Evolutionary conservation across 441 rosid species (phyloP), one percentile per base, ranked within the genome.

Genomic region (Adansonia rubrostipa): DNA sequence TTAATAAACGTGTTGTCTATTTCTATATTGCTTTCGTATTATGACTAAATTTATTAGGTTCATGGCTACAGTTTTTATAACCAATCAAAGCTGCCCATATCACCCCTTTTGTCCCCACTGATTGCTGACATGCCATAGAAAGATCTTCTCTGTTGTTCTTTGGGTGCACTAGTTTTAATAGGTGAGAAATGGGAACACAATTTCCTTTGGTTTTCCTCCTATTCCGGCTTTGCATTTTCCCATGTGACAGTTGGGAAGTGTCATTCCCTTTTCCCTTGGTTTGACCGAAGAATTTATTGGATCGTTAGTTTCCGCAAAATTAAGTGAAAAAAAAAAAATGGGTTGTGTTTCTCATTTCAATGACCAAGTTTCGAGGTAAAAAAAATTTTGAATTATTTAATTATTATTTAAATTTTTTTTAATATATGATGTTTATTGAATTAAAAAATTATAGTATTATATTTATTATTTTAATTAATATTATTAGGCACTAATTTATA

Each of bases 141-240:
- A 24, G 28, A 24, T 24, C 28, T 24, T 24, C 1, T 24, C 28
- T 24, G 0, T 24, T 60, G 64, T n/a, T n/a, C n/a, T n/a, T n/a
- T n/a, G n/a, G n/a, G n/a, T n/a, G n/a, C n/a, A n/a, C n/a, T n/a
- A 28, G 33, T 28, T 28, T 24, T n/a, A 9, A 1, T 0, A 47
- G 60, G 70, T 68, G 28, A 44, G 74, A 71, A 82, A 63, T 78
- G 76, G 0, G 76, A 82, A 75, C 77, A 11, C 81, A 28, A n/a
- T 24, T 14, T 77, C 56, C 28, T 24, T 33, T 51, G 14, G 17
- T 6, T 1, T n/a, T 57, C 24, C 20, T n/a, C 28, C 28, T 24
- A 3, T 71, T 77, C 24, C 78, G 80, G 78, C 80, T 19, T 40
- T 58, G 10, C 11, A 58, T 44, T 60, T 77, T 70, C 74, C 61